Evolutionary conservation across 139 green algal species (phyloP), one percentile per base, ranked within the genome.

Genomic region (Gonium pectorale): DNA sequence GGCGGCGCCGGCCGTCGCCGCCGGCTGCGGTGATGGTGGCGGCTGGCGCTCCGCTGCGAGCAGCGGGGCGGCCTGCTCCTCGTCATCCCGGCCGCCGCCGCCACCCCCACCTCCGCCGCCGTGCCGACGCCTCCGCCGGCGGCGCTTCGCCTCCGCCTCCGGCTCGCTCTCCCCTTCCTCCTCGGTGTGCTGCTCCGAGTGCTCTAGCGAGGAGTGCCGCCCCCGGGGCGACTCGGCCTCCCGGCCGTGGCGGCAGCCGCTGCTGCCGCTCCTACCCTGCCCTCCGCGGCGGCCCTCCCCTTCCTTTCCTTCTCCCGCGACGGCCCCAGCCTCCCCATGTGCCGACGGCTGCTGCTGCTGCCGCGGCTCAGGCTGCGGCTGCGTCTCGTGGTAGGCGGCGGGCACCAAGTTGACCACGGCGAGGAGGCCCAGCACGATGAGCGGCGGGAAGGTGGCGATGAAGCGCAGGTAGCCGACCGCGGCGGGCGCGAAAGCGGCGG

Each of bases 331-430:
- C 17, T 27, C 29, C 5, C n/a, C 60, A 3, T 27, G 6, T 17
- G 22, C 62, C 24, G 22, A 31, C 62, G 15, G 22, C 11, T 41
- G 22, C 33, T 51, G 49, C 33, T 67, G 71, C 21, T 72, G 69
- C 37, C 82, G 68, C 56, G 38, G n/a, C 62, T 43, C 24, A n/a
- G n/a, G 22, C 7, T 40, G 9, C 22, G 72, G 52, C 21, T 72
- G 17, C 15, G 75, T 59, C n/a, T 82, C 75, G 46, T 74, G 78
- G 49, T 86, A 86, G 1, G 66, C 86, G 38, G 75, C 46, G 0
- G 90, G 90, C 49, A 93, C 89, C 31, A 90, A 77, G 87, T 95
- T 95, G 43, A 95, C 59, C 33, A 93, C 81, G 11, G 88, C 60
- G 5, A 89, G 40, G 0, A 85, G 72, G 3, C 90, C 17, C 6